phyloP scores from a whole-genome alignment of 148 eudicot genomes.

The Dysphania ambrosioides region DNA sequence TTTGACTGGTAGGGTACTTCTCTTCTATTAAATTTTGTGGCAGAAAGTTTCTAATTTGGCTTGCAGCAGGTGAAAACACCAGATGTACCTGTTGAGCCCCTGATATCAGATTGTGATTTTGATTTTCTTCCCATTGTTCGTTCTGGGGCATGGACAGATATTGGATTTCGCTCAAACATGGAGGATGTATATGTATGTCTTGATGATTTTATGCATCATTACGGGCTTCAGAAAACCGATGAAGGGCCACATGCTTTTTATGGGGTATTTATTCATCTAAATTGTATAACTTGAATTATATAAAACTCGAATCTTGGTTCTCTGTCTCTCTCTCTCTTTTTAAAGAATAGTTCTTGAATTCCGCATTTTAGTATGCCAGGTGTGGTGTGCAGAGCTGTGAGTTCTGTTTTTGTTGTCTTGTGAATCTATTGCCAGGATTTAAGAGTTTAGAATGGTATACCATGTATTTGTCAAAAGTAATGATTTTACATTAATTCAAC shows the following conservation, averaged over 20 bases:
- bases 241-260: conserved; percentile 73
- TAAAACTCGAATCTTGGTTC: no score
- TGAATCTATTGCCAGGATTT: not conserved
- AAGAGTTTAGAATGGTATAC: not conserved
- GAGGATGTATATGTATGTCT: conserved; percentile 86
- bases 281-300: no score
- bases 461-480: not conserved
- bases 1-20: not conserved
- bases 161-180: conserved; percentile 80
- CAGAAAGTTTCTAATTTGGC: conserved; percentile 27
- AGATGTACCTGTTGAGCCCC: conserved; percentile 44
- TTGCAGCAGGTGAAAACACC: conserved; percentile 50
- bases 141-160: conserved; percentile 89
- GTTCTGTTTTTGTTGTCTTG: not conserved
- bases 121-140: conserved; percentile 65
- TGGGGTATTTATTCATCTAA: conserved; percentile 46
- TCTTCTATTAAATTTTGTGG: not conserved
- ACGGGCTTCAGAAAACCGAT: conserved; percentile 39
- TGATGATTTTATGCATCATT: conserved; percentile 55
- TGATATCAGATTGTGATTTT: conserved; percentile 31
- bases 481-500: not conserved
- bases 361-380: not conserved
- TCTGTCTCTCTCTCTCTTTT: no score
- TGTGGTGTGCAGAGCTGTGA: not conserved
- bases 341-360: not conserved